A percentile compares a stretch with the other conserved stretches of the same genome.
Evolutionary conservation across 148 eudicot species (phyloP).

Genomic region (Rheum nobile): DNA sequence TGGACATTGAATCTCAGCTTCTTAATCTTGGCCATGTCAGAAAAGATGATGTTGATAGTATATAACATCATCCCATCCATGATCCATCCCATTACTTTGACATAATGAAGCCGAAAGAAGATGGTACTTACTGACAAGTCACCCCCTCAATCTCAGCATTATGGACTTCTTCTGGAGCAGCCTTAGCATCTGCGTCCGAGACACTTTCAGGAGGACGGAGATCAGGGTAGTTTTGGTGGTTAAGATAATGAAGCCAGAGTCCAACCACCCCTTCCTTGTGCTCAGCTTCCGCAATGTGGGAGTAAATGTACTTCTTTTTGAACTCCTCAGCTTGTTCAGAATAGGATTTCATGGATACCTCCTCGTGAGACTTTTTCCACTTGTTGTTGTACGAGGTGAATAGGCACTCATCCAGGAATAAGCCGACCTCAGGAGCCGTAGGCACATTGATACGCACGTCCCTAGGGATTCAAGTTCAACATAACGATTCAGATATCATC

Average conservation of each 20-base stretch:
- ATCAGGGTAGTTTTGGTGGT: conserved; percentile 72
- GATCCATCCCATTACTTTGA: background rate
- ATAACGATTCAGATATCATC: background rate
- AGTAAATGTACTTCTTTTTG: conserved; percentile 63
- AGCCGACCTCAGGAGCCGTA: conserved; percentile 93
- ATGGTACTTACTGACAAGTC: background rate
- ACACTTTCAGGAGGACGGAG: conserved; percentile 7
- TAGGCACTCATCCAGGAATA: conserved; percentile 81
- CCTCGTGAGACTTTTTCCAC: conserved; percentile 74
- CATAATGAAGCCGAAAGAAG: background rate
- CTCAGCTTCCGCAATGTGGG: conserved; percentile 76
- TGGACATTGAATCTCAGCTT: background rate
- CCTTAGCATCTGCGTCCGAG: background rate
- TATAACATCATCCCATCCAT: background rate
- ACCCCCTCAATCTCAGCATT: background rate
- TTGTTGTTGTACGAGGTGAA: conserved; percentile 75
- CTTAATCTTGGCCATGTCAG: background rate
- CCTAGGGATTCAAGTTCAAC: conserved; percentile 37
- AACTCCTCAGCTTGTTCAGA: conserved; percentile 74
- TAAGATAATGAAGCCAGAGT: conserved; percentile 80
- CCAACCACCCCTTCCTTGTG: conserved; percentile 74
- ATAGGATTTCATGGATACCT: conserved; percentile 71
- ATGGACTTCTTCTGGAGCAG: background rate
- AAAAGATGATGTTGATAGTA: background rate
- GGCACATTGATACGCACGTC: conserved; percentile 62